phyloP scores from a whole-genome alignment of 2,329 filamentous ascomycete species.

The Tricladium varicosporioides region DNA sequence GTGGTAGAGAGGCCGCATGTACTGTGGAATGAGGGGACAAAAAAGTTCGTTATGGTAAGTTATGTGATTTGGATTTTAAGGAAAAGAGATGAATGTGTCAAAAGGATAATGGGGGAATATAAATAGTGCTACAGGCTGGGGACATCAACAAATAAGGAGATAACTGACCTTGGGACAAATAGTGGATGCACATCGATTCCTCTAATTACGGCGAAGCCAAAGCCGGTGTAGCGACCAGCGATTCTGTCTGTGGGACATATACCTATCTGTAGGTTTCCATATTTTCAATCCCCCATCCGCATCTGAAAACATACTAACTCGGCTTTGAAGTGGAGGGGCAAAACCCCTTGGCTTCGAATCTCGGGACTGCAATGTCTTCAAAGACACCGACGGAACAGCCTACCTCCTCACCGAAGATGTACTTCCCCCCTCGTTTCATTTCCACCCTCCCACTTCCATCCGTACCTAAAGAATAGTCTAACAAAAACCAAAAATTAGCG shows the following conservation, averaged over 20 bases:
- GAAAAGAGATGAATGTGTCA: not conserved
- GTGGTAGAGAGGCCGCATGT: constrained; percentile 68
- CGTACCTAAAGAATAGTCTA: constrained; percentile 43
- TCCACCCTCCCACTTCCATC: no score
- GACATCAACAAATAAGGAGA: not conserved
- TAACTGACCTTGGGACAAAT: not conserved
- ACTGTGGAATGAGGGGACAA: constrained; percentile 62
- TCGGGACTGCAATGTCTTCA: not conserved
- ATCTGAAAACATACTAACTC: not conserved
- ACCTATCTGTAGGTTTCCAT: constrained; percentile 38
- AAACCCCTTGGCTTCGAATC: not conserved
- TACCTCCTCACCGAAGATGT: constrained; percentile 65
- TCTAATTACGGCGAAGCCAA: constrained; percentile 60
- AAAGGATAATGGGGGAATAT: not conserved
- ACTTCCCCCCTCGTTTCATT: constrained; percentile 31
- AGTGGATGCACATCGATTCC: constrained; percentile 65
- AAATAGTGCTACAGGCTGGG: not conserved
- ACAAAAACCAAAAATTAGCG: constrained; percentile 40
- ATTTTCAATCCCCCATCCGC: not conserved
- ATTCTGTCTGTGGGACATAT: constrained; percentile 60
- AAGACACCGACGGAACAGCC: constrained; percentile 56
- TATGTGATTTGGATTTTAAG: not conserved
- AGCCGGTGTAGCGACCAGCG: constrained; percentile 60
- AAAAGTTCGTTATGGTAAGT: constrained; percentile 56
- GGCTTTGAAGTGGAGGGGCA: not conserved